Evolutionary conservation across 2,329 filamentous ascomycete species (phyloP).

Genomic region (Dactylellina drechsleri): DNA sequence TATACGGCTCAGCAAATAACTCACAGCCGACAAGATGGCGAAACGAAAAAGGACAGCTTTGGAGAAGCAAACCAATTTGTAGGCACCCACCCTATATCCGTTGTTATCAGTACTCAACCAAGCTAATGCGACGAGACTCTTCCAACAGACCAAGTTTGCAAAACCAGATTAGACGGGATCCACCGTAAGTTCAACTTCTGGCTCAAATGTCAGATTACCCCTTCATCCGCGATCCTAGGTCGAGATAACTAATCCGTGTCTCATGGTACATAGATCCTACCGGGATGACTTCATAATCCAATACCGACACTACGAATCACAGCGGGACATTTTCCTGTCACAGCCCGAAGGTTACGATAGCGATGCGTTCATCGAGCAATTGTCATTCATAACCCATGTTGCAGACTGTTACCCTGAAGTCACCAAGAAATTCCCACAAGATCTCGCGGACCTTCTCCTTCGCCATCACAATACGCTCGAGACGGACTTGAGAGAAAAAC

Average conservation of each 20-base stretch:
- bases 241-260: conserved; percentile 6
- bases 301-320: conserved; percentile 89
- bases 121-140: conserved; percentile 9
- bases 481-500: conserved; percentile 87
- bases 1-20: neutral
- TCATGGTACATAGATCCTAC: conserved; percentile 73
- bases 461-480: conserved; percentile 85
- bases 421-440: conserved; percentile 78
- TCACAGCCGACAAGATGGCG: conserved; percentile 47
- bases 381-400: conserved; percentile 93
- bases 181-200: conserved; percentile 54
- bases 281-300: conserved; percentile 87
- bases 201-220: conserved; percentile 27
- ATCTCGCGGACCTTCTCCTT: conserved; percentile 81
- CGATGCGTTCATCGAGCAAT: conserved; percentile 83
- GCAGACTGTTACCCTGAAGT: conserved; percentile 90
- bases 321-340: conserved; percentile 88
- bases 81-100: neutral
- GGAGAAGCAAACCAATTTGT: conserved; percentile 59
- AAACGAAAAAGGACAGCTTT: conserved; percentile 59
- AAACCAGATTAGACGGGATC: conserved; percentile 59
- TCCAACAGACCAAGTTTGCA: conserved; percentile 57
- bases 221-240: neutral
- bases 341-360: conserved; percentile 76
- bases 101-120: conserved; percentile 12